A percentile compares a stretch with the other conserved stretches of the same genome.
Conservation (phyloP, 2,329 filamentous ascomycete species). For the Ophiostoma ulmi region DNA sequence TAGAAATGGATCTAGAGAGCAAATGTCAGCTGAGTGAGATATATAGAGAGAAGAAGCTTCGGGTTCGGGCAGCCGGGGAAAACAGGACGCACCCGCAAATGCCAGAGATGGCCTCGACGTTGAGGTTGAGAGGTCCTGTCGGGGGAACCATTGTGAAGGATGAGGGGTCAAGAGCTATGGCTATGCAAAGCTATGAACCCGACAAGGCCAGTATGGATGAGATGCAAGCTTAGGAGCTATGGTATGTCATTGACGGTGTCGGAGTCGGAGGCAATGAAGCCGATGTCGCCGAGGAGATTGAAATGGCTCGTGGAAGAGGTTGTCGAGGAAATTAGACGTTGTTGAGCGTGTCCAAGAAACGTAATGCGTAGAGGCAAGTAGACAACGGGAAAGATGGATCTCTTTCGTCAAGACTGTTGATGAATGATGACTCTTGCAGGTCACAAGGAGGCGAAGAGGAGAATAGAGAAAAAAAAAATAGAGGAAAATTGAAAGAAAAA, state of each 20-base stretch:
- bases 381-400: background rate
- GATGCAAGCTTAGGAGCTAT: background rate
- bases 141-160: conserved; percentile 47
- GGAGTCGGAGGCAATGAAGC: background rate
- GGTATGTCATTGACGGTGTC: background rate
- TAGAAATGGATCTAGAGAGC: conserved; percentile 65
- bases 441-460: background rate
- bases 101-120: conserved; percentile 85
- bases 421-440: conserved; percentile 9
- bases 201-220: background rate
- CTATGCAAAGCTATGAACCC: background rate
- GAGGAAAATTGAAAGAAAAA: conserved; percentile 8
- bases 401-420: background rate
- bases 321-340: background rate
- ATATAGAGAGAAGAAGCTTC: conserved; percentile 6
- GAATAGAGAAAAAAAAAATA: background rate
- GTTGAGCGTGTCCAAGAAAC: background rate
- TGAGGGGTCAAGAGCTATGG: background rate
- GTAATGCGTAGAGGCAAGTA: background rate
- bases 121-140: conserved; percentile 59
- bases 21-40: conserved; percentile 22
- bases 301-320: background rate
- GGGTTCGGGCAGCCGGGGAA: background rate
- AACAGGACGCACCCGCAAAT: conserved; percentile 66
- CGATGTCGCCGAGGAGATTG: conserved; percentile 8